Conservation (phyloP, 805 yeast species). For the Yarrowia hollandica region DNA sequence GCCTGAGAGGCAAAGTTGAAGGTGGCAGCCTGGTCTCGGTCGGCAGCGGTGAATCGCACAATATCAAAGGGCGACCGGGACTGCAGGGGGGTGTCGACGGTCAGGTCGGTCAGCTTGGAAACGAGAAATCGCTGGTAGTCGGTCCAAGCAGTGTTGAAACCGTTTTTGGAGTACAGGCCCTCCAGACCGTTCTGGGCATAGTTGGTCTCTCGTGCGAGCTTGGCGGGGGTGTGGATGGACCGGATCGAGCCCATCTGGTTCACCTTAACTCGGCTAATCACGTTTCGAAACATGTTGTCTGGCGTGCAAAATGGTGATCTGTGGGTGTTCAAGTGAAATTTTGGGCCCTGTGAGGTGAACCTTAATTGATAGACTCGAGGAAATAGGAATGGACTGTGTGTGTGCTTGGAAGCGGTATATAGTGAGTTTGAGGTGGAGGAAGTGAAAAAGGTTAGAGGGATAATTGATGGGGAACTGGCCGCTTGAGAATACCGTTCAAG, state of each 20-base stretch:
- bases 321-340: conserved; percentile 9
- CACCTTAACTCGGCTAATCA: conserved; percentile 9
- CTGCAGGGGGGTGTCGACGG: conserved; percentile 80
- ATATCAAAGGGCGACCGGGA: conserved; percentile 73
- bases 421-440: background rate
- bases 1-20: conserved; percentile 90
- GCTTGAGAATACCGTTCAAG: no score
- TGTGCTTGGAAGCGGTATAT: background rate
- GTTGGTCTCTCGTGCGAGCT: conserved; percentile 46
- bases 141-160: conserved; percentile 74
- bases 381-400: background rate
- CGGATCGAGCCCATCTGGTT: conserved; percentile 33
- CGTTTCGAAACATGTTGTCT: conserved; percentile 28
- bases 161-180: conserved; percentile 64
- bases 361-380: background rate
- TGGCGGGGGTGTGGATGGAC: conserved; percentile 64
- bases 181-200: conserved; percentile 54
- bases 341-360: conserved; percentile 4
- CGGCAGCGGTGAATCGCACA: conserved; percentile 59
- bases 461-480: no score
- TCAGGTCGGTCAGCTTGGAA: conserved; percentile 58
- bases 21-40: conserved; percentile 62
- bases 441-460: no score
- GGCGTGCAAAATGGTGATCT: conserved; percentile 14
- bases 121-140: conserved; percentile 65